Conservation (phyloP, 768 basidiomycete species). For the Imleria badia region DNA sequence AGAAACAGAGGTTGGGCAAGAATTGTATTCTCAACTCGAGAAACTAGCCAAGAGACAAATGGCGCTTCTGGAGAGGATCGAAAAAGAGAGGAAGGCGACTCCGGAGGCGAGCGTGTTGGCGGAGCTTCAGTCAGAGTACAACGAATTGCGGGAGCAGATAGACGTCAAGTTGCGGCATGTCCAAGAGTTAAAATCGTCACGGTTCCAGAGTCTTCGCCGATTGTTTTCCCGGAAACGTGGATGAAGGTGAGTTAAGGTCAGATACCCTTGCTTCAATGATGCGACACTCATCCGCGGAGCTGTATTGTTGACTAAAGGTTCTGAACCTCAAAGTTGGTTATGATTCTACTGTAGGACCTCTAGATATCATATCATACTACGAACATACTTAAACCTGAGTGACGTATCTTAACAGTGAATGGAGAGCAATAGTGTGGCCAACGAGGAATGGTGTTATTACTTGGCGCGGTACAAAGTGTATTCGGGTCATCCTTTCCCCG, state of each 20-base stretch:
- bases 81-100: constrained; percentile 5
- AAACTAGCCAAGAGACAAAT: constrained; percentile 7
- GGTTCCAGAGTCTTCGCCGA: neutral
- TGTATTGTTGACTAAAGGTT: no score
- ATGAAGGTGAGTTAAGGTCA: neutral
- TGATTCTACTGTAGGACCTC: no score
- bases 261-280: neutral
- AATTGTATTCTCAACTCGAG: constrained; percentile 9
- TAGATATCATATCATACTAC: no score
- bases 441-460: no score
- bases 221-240: neutral
- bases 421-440: no score
- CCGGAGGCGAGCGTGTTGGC: neutral
- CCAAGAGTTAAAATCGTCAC: constrained; percentile 10
- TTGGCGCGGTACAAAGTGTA: no score
- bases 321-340: no score
- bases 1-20: constrained; percentile 9
- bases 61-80: constrained; percentile 3
- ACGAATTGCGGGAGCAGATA: neutral
- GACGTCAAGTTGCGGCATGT: constrained; percentile 8
- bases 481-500: no score
- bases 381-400: no score
- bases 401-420: no score
- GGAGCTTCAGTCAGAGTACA: constrained; percentile 11
- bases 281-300: no score